Conservation (phyloP, 2,329 filamentous ascomycete species). For the Leptographium radiaticola region DNA sequence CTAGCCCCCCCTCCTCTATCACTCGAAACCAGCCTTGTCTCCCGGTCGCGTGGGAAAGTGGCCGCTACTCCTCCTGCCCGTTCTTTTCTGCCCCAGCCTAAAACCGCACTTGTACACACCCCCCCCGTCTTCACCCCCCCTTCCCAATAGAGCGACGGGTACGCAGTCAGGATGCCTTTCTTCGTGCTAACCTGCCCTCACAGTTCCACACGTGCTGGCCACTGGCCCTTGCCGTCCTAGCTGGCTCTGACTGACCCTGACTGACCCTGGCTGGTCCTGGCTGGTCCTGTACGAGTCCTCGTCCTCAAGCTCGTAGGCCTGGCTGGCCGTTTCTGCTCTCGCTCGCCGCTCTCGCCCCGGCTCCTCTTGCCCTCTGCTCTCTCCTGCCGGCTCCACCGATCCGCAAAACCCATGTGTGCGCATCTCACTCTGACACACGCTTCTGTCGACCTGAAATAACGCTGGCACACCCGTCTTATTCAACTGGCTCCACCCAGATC, state of each 20-base stretch:
- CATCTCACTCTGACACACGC: not conserved
- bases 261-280: not conserved
- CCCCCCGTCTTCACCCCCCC: not conserved
- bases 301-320: not conserved
- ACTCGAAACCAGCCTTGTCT: conserved; percentile 3
- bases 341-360: not conserved
- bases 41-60: conserved; percentile 2
- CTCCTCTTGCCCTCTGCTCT: not conserved
- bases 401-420: not conserved
- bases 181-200: not conserved
- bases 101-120: not conserved
- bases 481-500: not conserved
- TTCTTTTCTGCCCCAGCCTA: not conserved
- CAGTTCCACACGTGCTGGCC: not conserved
- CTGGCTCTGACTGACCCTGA: not conserved
- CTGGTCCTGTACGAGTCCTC: not conserved
- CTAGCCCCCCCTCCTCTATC: not conserved
- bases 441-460: not conserved
- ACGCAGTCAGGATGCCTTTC: not conserved
- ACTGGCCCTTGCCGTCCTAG: not conserved
- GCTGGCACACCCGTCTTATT: not conserved
- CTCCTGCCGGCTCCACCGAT: not conserved
- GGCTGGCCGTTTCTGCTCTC: not conserved
- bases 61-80: not conserved
- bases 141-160: not conserved